Evolutionary conservation across 345 rosid genomes (phyloP), one percentile per base, ranked within the genome.

Genomic region (Trapa bicornis): DNA sequence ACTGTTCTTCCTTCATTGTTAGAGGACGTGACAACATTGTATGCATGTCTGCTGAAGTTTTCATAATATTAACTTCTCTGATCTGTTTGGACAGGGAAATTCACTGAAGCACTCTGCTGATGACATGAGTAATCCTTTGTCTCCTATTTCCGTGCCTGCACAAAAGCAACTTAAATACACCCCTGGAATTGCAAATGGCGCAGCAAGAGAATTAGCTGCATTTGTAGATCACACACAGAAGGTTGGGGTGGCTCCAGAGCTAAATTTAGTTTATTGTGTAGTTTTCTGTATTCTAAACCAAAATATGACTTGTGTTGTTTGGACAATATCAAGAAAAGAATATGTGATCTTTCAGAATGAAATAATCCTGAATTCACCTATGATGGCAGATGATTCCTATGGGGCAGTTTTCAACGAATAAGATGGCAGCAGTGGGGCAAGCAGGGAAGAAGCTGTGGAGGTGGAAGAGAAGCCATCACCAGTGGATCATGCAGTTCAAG

Each of bases 381-480:
- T 35, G 5, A 5, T 10, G 15, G 77, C 89, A 94, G 99, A 94
- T 87, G 99, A 77, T 94, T 70, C 96, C 97, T 9, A 74, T 89
- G 73, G 96, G 89, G 63, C 96, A 86, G 70, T 70, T 84, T 68
- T 82, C 99, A 6, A 84, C 77, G 83, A 89, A 80, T 71, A 94
- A 79, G 78, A 72, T 85, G 75, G 83, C 87, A 60, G 84, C 80
- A 32, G 72, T 83, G 37, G 90, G 95, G 62, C 82, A 87, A 75
- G 85, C 90, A 71, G 97, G 96, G 70, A 94, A 85, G 70, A 94
- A 85, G 75, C 83, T 94, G 65, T 91, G 99, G 99, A 91, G 99
- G 83, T 94, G 99, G 99, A 94, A 94, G 79, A 89, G 99, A 82
- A 87, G 99, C 72, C 99, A 94, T 80, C 97, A 91, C 75, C 95